These are phyloP conservation scores for Pichia manshurica DNA, from an alignment of 805 yeast species.

Conservation along the genomic window DNA sequence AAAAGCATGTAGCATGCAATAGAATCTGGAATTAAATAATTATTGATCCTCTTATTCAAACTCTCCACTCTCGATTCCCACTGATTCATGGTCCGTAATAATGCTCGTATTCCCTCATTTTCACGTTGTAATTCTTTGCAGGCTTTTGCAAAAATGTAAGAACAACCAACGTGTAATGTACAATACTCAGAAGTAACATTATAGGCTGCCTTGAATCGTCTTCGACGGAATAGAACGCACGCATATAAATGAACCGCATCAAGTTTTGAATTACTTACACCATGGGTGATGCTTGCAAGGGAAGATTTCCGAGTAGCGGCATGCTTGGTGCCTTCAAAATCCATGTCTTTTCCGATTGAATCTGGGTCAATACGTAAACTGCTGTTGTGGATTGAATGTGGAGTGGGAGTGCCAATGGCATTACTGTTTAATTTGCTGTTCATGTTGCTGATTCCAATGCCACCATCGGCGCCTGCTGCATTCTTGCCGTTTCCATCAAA, in stretches of 20 bases:
- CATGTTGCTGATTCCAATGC: background rate
- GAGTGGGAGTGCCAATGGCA: constrained; percentile 6
- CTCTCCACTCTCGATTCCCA: constrained; percentile 29
- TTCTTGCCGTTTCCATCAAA: background rate
- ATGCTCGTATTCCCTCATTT: constrained; percentile 56
- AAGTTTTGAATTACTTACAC: constrained; percentile 34
- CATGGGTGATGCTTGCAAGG: background rate
- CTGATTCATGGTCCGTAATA: constrained; percentile 33
- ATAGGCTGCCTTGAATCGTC: constrained; percentile 58
- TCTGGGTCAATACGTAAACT: constrained; percentile 3
- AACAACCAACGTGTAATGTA: constrained; percentile 62
- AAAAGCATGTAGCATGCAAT: constrained; percentile 62
- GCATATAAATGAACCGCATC: constrained; percentile 69
- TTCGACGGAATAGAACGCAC: constrained; percentile 53
- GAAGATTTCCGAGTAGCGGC: background rate
- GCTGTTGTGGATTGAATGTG: background rate
- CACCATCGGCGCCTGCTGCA: background rate
- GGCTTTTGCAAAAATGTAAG: constrained; percentile 66
- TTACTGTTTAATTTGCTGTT: background rate
- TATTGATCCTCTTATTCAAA: background rate
- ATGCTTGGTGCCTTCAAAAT: constrained; percentile 3
- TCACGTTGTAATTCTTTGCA: constrained; percentile 50
- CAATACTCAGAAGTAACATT: constrained; percentile 38
- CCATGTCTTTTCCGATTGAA: background rate
- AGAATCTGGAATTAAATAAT: constrained; percentile 48